These are phyloP conservation scores for Fusarium pseudonygamai DNA, from an alignment of 2,329 filamentous ascomycete species.

Conservation along the genomic window DNA sequence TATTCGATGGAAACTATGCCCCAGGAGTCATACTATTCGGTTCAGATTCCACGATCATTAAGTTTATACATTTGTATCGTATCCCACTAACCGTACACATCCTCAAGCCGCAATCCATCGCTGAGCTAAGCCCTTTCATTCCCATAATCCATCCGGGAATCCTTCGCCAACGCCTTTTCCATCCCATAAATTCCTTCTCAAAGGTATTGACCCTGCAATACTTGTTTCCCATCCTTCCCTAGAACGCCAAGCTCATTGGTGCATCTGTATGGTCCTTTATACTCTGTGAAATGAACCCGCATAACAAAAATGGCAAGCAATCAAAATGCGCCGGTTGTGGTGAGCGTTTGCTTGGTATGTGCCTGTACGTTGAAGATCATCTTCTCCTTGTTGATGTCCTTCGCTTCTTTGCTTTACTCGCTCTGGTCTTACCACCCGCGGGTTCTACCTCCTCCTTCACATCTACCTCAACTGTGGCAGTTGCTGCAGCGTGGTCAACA, in stretches of 20 bases:
- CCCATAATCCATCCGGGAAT: conserved; percentile 2
- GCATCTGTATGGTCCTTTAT: conserved; percentile 35
- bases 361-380: conserved; percentile 31
- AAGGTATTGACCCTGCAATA: conserved; percentile 22
- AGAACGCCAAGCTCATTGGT: conserved; percentile 42
- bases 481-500: conserved; percentile 55
- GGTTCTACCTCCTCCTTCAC: conserved; percentile 34
- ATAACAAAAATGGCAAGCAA: conserved; percentile 11
- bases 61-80: conserved; percentile 39
- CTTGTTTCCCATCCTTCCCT: conserved; percentile 26
- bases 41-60: conserved; percentile 14
- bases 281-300: conserved; percentile 19
- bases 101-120: conserved; percentile 21
- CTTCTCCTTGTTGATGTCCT: conserved; percentile 49
- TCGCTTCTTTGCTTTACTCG: conserved; percentile 46
- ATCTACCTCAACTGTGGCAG: conserved; percentile 42
- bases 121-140: conserved; percentile 8
- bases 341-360: conserved; percentile 17
- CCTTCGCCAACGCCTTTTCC: conserved; percentile 35
- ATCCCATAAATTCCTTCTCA: conserved; percentile 22
- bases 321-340: conserved; percentile 9
- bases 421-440: conserved; percentile 42
- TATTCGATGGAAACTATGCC: neutral
- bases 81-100: conserved; percentile 12
- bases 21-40: neutral